Base-by-base conservation (phyloP, 345 rosid genomes). In the Arabis alpina region DNA sequence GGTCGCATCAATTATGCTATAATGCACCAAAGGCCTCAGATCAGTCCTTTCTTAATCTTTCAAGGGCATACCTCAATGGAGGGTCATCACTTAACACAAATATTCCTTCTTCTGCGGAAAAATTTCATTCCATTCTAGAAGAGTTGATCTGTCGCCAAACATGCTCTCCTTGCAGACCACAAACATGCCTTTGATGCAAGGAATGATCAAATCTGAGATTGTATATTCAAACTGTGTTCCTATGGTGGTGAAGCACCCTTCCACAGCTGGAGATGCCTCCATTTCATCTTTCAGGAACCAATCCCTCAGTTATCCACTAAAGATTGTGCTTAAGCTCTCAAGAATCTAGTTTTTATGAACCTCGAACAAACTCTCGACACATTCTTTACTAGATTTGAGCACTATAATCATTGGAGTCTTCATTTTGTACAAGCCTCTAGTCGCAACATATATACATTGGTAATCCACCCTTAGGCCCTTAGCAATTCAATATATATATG, bases 401-500 rank as follows among this genome's bases (percentile, higher is more conserved):
- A 93, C 92, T 61, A 91, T 56, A 27, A 93, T 87, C 11, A 94
- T 93, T 9, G 94, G 96, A 44, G 98, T 94, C 68, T 89, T 93
- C 92, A 93, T 81, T 4, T 83, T 76, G 64, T 86, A 86, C 32
- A 93, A 79, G 44, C 92, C 96, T 70, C 92, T 88, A 25, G 96
- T 88, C 4, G 97, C 97, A 60, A 91, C 97, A 81, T 91, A 94
- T n/a, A n/a, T n/a, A n/a, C 96, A 94, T 88, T 61, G 98, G 93
- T 58, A 91, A 66, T 66, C 97, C 99, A 77, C 99, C 97, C 96
- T 93, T 36, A 61, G n/a, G n/a, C n/a, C n/a, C n/a, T n/a, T n/a
- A n/a, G n/a, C n/a, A n/a, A n/a, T n/a, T n/a, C n/a, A n/a, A n/a
- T n/a, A n/a, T n/a, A n/a, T n/a, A n/a, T n/a, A n/a, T n/a, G n/a